A percentile compares a stretch with the other conserved stretches of the same genome.
phyloP scores from a whole-genome alignment of 1,284 basidiomycete species.

The Malassezia furfur region DNA sequence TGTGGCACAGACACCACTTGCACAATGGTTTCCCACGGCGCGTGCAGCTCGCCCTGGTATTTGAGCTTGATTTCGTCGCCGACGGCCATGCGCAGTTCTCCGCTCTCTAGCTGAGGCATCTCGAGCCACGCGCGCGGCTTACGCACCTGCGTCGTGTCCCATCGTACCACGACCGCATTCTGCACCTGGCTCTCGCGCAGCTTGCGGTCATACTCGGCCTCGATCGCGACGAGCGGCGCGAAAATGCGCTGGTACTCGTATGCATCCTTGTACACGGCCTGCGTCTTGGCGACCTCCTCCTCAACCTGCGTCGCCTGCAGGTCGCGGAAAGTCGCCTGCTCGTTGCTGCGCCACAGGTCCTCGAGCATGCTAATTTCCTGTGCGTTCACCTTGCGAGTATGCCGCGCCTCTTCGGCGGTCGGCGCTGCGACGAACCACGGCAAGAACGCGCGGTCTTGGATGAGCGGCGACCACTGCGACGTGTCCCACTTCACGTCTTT shows the following conservation, averaged over 20 bases:
- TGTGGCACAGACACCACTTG: conserved; percentile 57
- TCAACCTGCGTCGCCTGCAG: conserved; percentile 58
- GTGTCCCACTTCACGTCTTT: conserved; percentile 99
- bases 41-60: conserved; percentile 74
- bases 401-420: conserved; percentile 83
- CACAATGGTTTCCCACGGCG: conserved; percentile 81
- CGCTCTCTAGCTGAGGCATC: conserved; percentile 91
- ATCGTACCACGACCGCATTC: conserved; percentile 85
- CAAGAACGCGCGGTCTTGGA: conserved; percentile 93
- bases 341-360: conserved; percentile 95
- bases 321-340: conserved; percentile 73
- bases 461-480: conserved; percentile 91
- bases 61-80: conserved; percentile 83
- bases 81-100: conserved; percentile 89
- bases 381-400: conserved; percentile 90
- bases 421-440: conserved; percentile 98
- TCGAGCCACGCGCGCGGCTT: conserved; percentile 76
- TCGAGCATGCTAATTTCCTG: conserved; percentile 94
- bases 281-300: conserved; percentile 73
- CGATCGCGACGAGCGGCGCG: conserved; percentile 95
- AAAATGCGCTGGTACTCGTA: conserved; percentile 99
- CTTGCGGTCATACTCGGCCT: conserved; percentile 96
- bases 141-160: conserved; percentile 74
- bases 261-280: conserved; percentile 84
- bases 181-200: conserved; percentile 98